Evolutionary conservation across 768 basidiomycete species (phyloP), one percentile per base, ranked within the genome.

Genomic region (Candolleomyces aberdarensis): DNA sequence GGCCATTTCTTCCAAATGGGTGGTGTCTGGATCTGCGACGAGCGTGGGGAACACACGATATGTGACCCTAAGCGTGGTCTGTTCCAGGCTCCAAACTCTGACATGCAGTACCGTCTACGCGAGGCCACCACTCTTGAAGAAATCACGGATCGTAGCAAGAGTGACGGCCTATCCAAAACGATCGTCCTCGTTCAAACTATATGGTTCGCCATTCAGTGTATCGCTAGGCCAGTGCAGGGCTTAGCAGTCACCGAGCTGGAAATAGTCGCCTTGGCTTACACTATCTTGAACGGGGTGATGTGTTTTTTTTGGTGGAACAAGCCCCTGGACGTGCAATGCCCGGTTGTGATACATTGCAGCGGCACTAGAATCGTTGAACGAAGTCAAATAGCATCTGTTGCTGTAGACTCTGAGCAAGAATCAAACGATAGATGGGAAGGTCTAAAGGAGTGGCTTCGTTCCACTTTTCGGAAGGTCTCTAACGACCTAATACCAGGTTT

Each of bases 1-100:
- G 70, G 64, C 3, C 70, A 65, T 47, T 73, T 72, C 51, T 60
- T 66, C 5, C 57, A 54, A n/a, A 75, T 72, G 72, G 71, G 72
- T 11, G 74, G 72, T 1, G 71, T 73, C 57, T 26, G 26, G 26
- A 59, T 59, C 15, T 40, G 69, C 5, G 60, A 57, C 5, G 51
- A 36, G 26, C 61, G 22, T 39, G 36, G 13, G 29, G 58, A 17
- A 44, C 55, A n/a, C 9, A n/a, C 39, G 14, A 9, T 13, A 32
- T 9, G 22, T 40, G 36, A n/a, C 39, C 55, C 20, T 26, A 40
- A 40, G 31, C 9, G 55, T 15, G 40, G 7, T 3, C n/a, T 43
- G 55, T 13, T 40, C n/a, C 32, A 43, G 17, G 8, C 8, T 13
- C 9, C 31, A 39, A 8, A 19, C 3, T 1, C 20, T 19, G 14